These are phyloP conservation scores for Mucor ambiguus DNA, from an alignment of 371 early-diverging fungal species.

Conservation along the genomic window DNA sequence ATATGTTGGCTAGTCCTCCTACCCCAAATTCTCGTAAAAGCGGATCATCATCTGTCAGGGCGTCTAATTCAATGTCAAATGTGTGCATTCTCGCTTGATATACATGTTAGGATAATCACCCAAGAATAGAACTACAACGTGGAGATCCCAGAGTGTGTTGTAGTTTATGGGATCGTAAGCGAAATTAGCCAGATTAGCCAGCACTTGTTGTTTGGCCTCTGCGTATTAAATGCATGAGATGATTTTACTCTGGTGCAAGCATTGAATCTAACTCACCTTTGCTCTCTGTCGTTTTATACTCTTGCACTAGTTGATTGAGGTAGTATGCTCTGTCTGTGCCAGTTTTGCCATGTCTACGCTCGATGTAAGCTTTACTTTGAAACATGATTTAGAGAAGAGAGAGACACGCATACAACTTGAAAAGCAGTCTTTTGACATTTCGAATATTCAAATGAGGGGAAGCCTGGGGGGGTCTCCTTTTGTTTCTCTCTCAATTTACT, in stretches of 20 bases:
- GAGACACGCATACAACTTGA: neutral
- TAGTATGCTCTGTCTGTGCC: conserved; percentile 32
- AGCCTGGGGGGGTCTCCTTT: neutral
- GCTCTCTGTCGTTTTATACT: conserved; percentile 39
- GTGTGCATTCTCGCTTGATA: neutral
- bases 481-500: neutral
- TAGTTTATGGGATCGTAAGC: conserved; percentile 67
- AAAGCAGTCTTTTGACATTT: conserved; percentile 1
- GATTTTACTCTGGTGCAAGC: neutral
- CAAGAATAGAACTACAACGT: conserved; percentile 53
- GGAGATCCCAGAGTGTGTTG: conserved; percentile 45
- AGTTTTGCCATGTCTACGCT: conserved; percentile 22
- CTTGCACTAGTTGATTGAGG: conserved; percentile 38
- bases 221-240: neutral
- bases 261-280: conserved; percentile 23
- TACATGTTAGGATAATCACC: conserved; percentile 26
- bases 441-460: neutral
- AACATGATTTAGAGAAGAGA: conserved; percentile 16
- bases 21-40: conserved; percentile 48
- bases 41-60: conserved; percentile 33
- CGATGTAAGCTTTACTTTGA: conserved; percentile 29
- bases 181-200: conserved; percentile 65
- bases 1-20: conserved; percentile 60
- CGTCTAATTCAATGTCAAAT: conserved; percentile 16
- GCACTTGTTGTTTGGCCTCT: conserved; percentile 57